Evolutionary conservation across 129 eudicot genomes (phyloP), one percentile per base, ranked within the genome.

Genomic region (Smallanthus sonchifolius): DNA sequence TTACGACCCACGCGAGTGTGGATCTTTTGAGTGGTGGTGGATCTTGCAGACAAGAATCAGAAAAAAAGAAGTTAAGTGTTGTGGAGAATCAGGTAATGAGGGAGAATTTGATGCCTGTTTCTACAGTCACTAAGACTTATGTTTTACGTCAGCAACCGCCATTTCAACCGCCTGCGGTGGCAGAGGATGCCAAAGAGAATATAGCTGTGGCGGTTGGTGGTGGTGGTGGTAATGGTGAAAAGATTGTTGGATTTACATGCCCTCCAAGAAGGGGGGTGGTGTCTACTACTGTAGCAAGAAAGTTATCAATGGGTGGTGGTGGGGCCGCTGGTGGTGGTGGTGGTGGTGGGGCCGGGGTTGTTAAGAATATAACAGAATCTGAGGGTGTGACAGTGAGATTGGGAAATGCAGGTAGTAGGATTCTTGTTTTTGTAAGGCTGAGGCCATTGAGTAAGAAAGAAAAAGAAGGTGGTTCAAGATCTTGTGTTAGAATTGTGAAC

Each of bases 391-490:
- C 74, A 3, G 52, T 70, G 79, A 87, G 70, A 70, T 3, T 45
- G 63, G 78, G 78, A 2, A 79, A 69, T 9, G 55, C 32, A 4
- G 73, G 77, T 20, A 83, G 83, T 60, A 72, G 92, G 83, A 91
- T 88, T 78, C 83, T 91, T 78, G 95, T 88, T 37, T 91, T 88
- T 79, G 97, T 91, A 75, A 79, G 97, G 70, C 57, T 91, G 32
- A 86, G 97, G 75, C 97, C 97, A 4, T 83, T 88, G 78, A 84
- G 80, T 73, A 91, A 83, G 85, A 91, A 86, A 77, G 97, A 91
- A 78, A 91, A 69, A 16, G 97, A 91, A 20, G 86, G 76, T 16
- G 92, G 92, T 55, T 81, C 90, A 17, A 80, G 88, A 80, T 88
- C 92, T 74, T 91, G 95, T 72, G 92, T 91, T 5, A 61, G 88